These are phyloP conservation scores for Trichosporon sp. DNA, from an alignment of 1,284 basidiomycete species.

Conservation along the genomic window DNA sequence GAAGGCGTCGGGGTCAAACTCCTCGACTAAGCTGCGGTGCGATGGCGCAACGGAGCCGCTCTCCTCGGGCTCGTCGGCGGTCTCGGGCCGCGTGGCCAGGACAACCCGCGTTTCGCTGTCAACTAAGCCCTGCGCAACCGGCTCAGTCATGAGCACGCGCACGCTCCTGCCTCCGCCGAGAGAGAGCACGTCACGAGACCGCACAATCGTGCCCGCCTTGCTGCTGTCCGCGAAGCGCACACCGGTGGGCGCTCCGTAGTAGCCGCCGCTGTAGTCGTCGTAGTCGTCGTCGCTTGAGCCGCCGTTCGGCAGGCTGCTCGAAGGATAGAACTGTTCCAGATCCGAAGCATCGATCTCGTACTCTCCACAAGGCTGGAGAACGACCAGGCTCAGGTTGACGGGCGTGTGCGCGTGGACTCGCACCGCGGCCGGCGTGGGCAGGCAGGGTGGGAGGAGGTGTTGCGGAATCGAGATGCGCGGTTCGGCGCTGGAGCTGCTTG, in stretches of 20 bases:
- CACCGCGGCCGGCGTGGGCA: conserved; percentile 23
- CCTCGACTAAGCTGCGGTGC: conserved; percentile 26
- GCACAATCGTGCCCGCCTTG: conserved; percentile 12
- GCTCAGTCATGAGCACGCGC: conserved; percentile 53
- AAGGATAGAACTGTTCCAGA: conserved; percentile 14
- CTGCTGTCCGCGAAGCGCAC: conserved; percentile 15
- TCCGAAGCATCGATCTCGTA: conserved; percentile 23
- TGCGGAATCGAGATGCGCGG: conserved; percentile 26
- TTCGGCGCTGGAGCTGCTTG: not conserved
- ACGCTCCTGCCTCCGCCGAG: conserved; percentile 18
- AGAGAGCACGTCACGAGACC: conserved; percentile 10
- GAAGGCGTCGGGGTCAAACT: conserved; percentile 37
- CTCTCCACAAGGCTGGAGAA: conserved; percentile 34
- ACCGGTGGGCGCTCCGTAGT: not conserved
- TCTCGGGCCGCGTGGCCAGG: conserved; percentile 41
- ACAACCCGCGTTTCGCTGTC: conserved; percentile 56
- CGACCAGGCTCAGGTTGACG: conserved; percentile 33
- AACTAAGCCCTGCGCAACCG: conserved; percentile 65
- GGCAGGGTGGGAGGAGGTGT: conserved; percentile 30
- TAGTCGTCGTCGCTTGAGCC: conserved; percentile 5
- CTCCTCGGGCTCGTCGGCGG: conserved; percentile 18
- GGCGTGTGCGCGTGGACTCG: conserved; percentile 29
- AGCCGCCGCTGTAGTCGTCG: conserved; percentile 5
- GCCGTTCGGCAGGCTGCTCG: conserved; percentile 8
- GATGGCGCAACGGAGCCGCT: conserved; percentile 26